Conservation (phyloP, 345 rosid genomes). For the Camelina laxa region DNA sequence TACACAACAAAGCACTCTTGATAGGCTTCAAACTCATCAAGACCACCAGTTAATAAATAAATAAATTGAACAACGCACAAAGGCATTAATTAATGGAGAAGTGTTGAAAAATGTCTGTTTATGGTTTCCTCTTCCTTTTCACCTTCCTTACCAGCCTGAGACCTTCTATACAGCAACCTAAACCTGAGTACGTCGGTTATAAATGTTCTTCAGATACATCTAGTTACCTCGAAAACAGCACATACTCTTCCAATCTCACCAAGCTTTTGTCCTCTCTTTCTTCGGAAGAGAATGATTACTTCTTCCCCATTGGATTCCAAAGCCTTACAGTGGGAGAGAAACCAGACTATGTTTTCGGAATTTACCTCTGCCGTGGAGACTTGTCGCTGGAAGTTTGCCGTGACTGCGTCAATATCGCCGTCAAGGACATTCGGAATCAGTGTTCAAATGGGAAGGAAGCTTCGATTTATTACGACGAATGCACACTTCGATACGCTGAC, state of each 20-base stretch:
- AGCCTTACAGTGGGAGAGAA: conserved; percentile 41
- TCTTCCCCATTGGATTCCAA: conserved; percentile 42
- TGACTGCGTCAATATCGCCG: conserved; percentile 41
- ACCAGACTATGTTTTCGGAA: conserved; percentile 38
- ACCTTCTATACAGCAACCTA: conserved; percentile 24
- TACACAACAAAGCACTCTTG: no score
- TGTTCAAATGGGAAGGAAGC: conserved; percentile 42
- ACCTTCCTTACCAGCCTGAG: conserved; percentile 21
- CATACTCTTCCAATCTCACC: conserved; percentile 17
- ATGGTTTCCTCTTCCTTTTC: neutral
- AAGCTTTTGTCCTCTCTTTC: conserved; percentile 17
- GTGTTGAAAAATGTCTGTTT: no score
- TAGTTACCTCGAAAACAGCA: conserved; percentile 25
- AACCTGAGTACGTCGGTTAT: conserved; percentile 5
- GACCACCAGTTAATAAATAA: no score
- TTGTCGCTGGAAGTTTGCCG: conserved; percentile 34
- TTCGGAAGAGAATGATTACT: neutral
- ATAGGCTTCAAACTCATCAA: no score
- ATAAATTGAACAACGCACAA: no score
- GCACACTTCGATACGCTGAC: conserved; percentile 48
- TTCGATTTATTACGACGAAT: conserved; percentile 42
- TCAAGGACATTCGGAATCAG: neutral
- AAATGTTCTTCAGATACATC: neutral
- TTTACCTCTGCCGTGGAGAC: conserved; percentile 49
- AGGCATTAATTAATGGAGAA: no score